Conservation (phyloP, 139 green algal genomes). For the Astrephomene gubernaculifera region DNA sequence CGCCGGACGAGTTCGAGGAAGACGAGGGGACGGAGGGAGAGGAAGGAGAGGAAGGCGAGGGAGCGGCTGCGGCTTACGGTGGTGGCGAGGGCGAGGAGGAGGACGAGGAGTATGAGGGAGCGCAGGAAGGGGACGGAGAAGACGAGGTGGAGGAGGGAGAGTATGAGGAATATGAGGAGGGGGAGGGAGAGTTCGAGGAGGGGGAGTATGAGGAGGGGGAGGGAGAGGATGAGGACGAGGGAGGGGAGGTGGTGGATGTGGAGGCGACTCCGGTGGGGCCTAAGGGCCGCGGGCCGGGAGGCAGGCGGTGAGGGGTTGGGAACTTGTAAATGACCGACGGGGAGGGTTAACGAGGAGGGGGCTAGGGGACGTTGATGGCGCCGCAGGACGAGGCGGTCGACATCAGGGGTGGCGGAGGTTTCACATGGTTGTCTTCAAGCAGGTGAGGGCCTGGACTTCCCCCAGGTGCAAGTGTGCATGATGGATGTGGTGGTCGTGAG, state of each 20-base stretch:
- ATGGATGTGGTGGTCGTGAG: too few relatives aligned
- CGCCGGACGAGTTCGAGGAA: not conserved
- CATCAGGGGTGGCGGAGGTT: too few relatives aligned
- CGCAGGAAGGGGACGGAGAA: not conserved
- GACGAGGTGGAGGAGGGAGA: not conserved
- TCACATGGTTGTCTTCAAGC: too few relatives aligned
- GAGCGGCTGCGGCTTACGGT: not conserved
- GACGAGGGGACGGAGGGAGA: not conserved
- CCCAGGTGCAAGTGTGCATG: too few relatives aligned
- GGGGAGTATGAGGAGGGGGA: not conserved
- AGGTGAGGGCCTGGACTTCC: too few relatives aligned
- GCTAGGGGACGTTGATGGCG: too few relatives aligned
- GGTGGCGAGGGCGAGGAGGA: constrained; percentile 24
- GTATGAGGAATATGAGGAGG: not conserved
- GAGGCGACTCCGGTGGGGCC: constrained; percentile 6
- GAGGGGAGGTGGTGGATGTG: constrained; percentile 11
- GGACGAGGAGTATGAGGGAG: not conserved
- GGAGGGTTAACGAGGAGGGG: too few relatives aligned
- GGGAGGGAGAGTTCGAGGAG: not conserved
- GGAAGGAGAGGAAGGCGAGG: constrained; percentile 20
- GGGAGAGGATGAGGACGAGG: constrained; percentile 4
- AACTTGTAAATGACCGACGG: too few relatives aligned
- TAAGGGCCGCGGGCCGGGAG: too few relatives aligned
- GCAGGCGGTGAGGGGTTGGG: too few relatives aligned
- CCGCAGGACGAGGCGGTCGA: too few relatives aligned